Evolutionary conservation across 805 yeast species (phyloP).

Genomic region (Hanseniaspora vineae): DNA sequence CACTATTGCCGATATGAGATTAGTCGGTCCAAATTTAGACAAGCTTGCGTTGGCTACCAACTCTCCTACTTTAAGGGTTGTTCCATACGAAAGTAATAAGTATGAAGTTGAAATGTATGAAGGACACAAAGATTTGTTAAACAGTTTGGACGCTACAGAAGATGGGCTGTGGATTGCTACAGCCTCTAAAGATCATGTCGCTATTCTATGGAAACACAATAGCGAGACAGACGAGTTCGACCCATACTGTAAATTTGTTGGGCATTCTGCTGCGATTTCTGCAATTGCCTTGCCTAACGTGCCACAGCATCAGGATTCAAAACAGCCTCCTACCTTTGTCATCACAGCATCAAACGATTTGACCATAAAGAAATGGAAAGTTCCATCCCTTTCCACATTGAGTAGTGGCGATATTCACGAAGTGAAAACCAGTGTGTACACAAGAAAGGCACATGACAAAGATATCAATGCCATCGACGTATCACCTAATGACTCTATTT

Average conservation of each 20-base stretch:
- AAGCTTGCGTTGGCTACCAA: constrained; percentile 82
- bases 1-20: constrained; percentile 79
- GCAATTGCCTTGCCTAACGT: constrained; percentile 61
- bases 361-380: constrained; percentile 75
- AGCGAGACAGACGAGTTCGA: constrained; percentile 28
- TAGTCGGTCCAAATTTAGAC: constrained; percentile 47
- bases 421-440: constrained; percentile 61
- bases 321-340: constrained; percentile 44
- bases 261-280: constrained; percentile 80
- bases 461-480: constrained; percentile 85
- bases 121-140: constrained; percentile 79
- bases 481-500: constrained; percentile 76
- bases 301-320: constrained; percentile 11
- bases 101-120: constrained; percentile 52
- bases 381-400: constrained; percentile 28
- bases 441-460: constrained; percentile 93
- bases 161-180: constrained; percentile 89
- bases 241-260: constrained; percentile 53
- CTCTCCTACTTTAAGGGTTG: constrained; percentile 73
- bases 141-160: constrained; percentile 59
- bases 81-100: constrained; percentile 36
- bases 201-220: constrained; percentile 67
- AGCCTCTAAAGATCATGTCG: constrained; percentile 80
- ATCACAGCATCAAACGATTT: constrained; percentile 78
- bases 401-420: constrained; percentile 13